Conservation (phyloP, 2,329 filamentous ascomycete genomes). For the Fusarium nodosum region DNA sequence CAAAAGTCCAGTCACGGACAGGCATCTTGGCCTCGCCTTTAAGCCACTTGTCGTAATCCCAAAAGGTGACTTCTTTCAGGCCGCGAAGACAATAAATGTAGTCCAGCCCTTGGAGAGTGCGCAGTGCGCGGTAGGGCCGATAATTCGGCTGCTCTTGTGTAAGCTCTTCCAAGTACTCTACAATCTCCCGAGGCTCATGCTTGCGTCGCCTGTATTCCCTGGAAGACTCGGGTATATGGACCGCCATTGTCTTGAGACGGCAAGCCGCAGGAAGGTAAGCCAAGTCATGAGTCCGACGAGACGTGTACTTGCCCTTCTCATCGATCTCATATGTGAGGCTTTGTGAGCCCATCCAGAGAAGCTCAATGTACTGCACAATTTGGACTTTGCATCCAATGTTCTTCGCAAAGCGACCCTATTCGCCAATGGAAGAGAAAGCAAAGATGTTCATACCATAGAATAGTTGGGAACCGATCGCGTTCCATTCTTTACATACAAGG, state of each 20-base stretch:
- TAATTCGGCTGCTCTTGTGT: slow-evolving; percentile 59
- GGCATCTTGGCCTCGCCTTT: not conserved
- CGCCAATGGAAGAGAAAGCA: slow-evolving; percentile 66
- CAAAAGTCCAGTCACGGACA: slow-evolving; percentile 52
- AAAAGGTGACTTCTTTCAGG: slow-evolving; percentile 57
- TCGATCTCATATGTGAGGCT: slow-evolving; percentile 43
- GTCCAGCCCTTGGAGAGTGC: slow-evolving; percentile 61
- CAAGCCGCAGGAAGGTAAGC: slow-evolving; percentile 54
- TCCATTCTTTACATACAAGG: slow-evolving; percentile 57
- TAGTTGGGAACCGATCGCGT: slow-evolving; percentile 57
- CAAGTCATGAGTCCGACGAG: slow-evolving; percentile 56
- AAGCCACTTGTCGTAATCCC: slow-evolving; percentile 55
- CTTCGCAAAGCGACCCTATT: slow-evolving; percentile 62
- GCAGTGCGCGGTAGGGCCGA: slow-evolving; percentile 55
- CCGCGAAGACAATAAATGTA: slow-evolving; percentile 61
- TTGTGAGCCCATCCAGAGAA: slow-evolving; percentile 59
- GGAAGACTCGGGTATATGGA: slow-evolving; percentile 58
- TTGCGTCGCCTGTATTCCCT: slow-evolving; percentile 52
- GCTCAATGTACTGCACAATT: slow-evolving; percentile 61
- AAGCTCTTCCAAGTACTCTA: slow-evolving; percentile 45
- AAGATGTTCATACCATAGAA: slow-evolving; percentile 66
- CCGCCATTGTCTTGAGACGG: slow-evolving; percentile 57
- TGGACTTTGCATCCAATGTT: slow-evolving; percentile 59
- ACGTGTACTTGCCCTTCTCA: slow-evolving; percentile 49
- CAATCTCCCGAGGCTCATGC: slow-evolving; percentile 52